Evolutionary conservation across 2,329 filamentous ascomycete genomes (phyloP).

Genomic region (Arthrobotrys megalospora): DNA sequence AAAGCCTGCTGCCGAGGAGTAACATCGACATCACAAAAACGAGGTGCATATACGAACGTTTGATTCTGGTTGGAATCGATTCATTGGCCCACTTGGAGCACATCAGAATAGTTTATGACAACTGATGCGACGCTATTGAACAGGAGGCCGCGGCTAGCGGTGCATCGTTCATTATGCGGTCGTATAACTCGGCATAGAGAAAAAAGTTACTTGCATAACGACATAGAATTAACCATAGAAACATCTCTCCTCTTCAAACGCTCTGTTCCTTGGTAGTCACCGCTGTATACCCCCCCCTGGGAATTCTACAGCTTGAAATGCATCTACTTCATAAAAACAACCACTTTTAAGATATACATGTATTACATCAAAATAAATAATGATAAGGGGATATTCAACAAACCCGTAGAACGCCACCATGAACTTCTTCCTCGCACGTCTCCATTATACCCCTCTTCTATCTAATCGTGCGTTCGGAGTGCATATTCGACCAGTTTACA

Average conservation of each 20-base stretch:
- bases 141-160: too few relatives aligned
- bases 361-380: conserved; percentile 8
- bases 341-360: conserved; percentile 31
- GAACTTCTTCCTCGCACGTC: conserved; percentile 1
- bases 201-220: conserved; percentile 9
- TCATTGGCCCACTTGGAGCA: too few relatives aligned
- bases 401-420: conserved; percentile 33
- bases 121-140: too few relatives aligned
- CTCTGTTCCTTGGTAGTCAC: neutral
- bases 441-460: neutral
- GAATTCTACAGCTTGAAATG: neutral
- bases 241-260: conserved; percentile 5
- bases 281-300: neutral
- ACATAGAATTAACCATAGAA: conserved; percentile 12
- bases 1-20: conserved; percentile 24
- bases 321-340: conserved; percentile 16
- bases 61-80: conserved; percentile 3
- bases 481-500: conserved; percentile 28
- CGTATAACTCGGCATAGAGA: too few relatives aligned
- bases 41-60: conserved; percentile 19
- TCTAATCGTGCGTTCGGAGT: neutral
- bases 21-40: conserved; percentile 3
- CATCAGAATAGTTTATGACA: neutral
- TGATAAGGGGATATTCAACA: neutral
- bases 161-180: too few relatives aligned